Evolutionary conservation across 345 rosid species (phyloP).

Genomic region (Melaleuca quinquenervia): DNA sequence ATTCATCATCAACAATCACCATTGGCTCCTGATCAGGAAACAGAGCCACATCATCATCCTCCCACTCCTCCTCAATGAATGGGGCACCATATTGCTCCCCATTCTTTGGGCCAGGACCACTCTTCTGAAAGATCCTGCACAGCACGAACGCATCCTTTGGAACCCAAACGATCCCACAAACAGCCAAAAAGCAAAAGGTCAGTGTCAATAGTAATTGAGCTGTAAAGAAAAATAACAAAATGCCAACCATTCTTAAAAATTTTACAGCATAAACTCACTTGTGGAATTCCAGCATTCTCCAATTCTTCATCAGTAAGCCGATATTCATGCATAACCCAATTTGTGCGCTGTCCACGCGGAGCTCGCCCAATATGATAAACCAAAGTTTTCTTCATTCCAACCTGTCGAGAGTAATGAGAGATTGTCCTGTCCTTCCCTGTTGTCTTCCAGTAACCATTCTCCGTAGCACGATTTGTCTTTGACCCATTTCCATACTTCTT

Average conservation of each 20-base stretch:
- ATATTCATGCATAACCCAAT: conserved; percentile 99
- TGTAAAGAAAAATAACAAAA: background rate
- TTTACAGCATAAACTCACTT: conserved; percentile 31
- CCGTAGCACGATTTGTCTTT: conserved; percentile 88
- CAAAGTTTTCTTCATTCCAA: conserved; percentile 98
- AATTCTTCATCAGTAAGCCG: conserved; percentile 55
- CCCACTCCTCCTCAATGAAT: conserved; percentile 94
- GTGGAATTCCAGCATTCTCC: conserved; percentile 40
- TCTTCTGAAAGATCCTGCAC: conserved; percentile 88
- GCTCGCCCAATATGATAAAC: conserved; percentile 87
- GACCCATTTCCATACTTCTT: conserved; percentile 82
- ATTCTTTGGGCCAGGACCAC: conserved; percentile 93
- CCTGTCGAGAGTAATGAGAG: conserved; percentile 21
- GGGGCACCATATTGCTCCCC: conserved; percentile 99
- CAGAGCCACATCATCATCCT: conserved; percentile 39
- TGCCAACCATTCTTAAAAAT: background rate
- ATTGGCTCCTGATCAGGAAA: conserved; percentile 36
- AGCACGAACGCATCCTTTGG: conserved; percentile 76
- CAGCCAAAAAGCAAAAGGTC: conserved; percentile 1
- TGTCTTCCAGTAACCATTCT: conserved; percentile 93
- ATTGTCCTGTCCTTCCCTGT: conserved; percentile 86
- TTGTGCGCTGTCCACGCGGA: conserved; percentile 70
- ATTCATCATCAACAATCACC: conserved; percentile 31
- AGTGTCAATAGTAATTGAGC: background rate
- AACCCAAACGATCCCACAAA: conserved; percentile 1